A percentile compares a stretch with the other conserved stretches of the same genome.
phyloP scores from a whole-genome alignment of 495 filamentous ascomycete genomes.

The Chaetomium fimeti region DNA sequence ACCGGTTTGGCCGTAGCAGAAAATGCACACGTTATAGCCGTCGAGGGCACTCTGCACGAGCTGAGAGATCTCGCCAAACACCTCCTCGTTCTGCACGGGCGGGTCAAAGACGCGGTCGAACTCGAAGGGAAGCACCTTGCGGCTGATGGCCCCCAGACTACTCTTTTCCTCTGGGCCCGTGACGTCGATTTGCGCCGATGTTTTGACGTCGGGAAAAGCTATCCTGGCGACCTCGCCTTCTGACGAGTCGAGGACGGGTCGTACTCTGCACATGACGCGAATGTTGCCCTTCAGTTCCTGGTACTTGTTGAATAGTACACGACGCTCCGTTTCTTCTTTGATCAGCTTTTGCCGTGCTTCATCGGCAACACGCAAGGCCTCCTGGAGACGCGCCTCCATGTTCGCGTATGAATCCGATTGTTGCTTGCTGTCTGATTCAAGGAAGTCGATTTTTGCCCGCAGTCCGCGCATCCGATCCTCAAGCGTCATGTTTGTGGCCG shows the following conservation, averaged over 20 bases:
- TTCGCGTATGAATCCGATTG: slow-evolving; percentile 77
- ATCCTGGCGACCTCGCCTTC: slow-evolving; percentile 64
- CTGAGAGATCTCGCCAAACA: slow-evolving; percentile 97
- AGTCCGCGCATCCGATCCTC: slow-evolving; percentile 73
- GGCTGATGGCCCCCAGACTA: slow-evolving; percentile 70
- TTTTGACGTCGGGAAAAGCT: slow-evolving; percentile 74
- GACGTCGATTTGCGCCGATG: slow-evolving; percentile 81
- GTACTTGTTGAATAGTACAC: slow-evolving; percentile 95
- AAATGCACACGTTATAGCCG: slow-evolving; percentile 98
- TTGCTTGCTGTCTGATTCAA: slow-evolving; percentile 83
- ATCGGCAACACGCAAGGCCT: slow-evolving; percentile 66
- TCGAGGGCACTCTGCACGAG: slow-evolving; percentile 95
- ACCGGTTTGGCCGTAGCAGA: slow-evolving; percentile 97
- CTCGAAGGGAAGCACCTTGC: slow-evolving; percentile 77
- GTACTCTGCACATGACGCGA: slow-evolving; percentile 93
- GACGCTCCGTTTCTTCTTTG: slow-evolving; percentile 83
- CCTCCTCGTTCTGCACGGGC: slow-evolving; percentile 69
- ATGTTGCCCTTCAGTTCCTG: slow-evolving; percentile 99
- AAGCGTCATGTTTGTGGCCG: slow-evolving; percentile 61
- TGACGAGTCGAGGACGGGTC: slow-evolving; percentile 66
- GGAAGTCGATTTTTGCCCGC: slow-evolving; percentile 75
- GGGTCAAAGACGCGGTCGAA: slow-evolving; percentile 95
- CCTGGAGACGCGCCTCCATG: slow-evolving; percentile 72
- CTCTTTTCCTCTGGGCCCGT: slow-evolving; percentile 79
- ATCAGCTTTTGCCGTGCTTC: slow-evolving; percentile 78